Evolutionary conservation across 73 alveolate species (phyloP), one percentile per base, ranked within the genome.

Genomic region (Paramecium primaurelia): DNA sequence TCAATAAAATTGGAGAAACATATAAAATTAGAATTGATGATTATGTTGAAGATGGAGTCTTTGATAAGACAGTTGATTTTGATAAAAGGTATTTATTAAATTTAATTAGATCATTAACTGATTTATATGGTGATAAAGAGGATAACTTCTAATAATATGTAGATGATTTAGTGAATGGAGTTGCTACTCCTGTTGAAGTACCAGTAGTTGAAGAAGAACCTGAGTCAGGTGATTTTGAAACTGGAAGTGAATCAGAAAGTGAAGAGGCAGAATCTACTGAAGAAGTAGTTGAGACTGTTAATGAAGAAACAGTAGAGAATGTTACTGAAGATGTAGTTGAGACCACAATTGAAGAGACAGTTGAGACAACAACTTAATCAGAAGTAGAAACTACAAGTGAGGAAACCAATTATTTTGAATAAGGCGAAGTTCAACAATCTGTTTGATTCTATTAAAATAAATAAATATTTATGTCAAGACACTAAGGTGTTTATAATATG

Each of bases 11-110:
- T 14, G 88, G 60, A 32, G 88, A 75, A n/a, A 37, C 58, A 8
- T 75, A 75, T 18, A 75, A 75, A 36, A 22, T 75, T 0, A 75
- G 88, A 75, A 75, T 75, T 0, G 58, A 40, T 32, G 88, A 75
- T 40, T 75, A 9, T 75, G 38, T 34, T 34, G 88, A 75, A 37
- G 88, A 40, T 68, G 84, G 84, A 68, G 84, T 68, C 3, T 75
- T 37, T 37, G 88, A 75, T n/a, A 75, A 75, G 4, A 37, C 88
- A 1, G 60, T 0, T 14, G 88, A 75, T 34, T 75, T 75, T 36
- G 88, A 75, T 75, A 37, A 34, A 32, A 34, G 88, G 88, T 75
- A 75, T 36, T 8, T 3, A 14, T 12, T 37, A 0, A 6, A 2
- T 34, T 12, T 14, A 0, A 37, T 0, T 32, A 37, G 38, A 34